These are phyloP conservation scores for Carex littledalei DNA, from an alignment of 176 grass and related monocot species.

Conservation along the genomic window DNA sequence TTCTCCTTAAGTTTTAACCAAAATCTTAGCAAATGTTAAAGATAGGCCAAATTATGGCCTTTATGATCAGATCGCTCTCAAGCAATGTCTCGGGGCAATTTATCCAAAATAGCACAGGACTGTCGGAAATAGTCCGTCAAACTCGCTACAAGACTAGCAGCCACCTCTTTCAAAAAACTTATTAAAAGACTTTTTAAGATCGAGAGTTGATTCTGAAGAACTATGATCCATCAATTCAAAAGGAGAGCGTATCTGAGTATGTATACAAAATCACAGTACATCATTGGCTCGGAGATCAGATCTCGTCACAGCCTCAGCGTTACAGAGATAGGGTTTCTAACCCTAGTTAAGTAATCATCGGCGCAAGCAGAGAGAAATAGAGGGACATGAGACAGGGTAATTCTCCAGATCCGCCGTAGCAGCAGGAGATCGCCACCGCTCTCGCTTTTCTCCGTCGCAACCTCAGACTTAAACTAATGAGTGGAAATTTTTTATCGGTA, in stretches of 20 bases:
- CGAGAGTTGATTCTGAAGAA: not conserved
- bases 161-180: too few relatives aligned
- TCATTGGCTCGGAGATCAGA: slow-evolving; percentile 22
- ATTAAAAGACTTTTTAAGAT: not conserved
- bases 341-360: slow-evolving; percentile 18
- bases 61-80: too few relatives aligned
- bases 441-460: not conserved
- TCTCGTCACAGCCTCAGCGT: slow-evolving; percentile 21
- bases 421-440: not conserved
- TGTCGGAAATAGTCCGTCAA: too few relatives aligned
- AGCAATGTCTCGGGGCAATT: too few relatives aligned
- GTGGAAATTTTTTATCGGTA: too few relatives aligned
- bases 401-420: not conserved
- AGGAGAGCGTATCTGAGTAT: not conserved
- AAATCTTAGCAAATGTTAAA: too few relatives aligned
- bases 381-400: not conserved
- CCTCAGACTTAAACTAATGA: slow-evolving; percentile 20
- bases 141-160: too few relatives aligned
- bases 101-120: too few relatives aligned
- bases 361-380: not conserved
- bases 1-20: too few relatives aligned
- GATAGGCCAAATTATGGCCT: too few relatives aligned
- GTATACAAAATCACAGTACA: not conserved
- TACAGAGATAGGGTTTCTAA: not conserved
- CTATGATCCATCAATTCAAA: not conserved